Evolutionary conservation across 2,329 filamentous ascomycete genomes (phyloP), one percentile per base, ranked within the genome.

Genomic region (Colletotrichum cordylinicola): DNA sequence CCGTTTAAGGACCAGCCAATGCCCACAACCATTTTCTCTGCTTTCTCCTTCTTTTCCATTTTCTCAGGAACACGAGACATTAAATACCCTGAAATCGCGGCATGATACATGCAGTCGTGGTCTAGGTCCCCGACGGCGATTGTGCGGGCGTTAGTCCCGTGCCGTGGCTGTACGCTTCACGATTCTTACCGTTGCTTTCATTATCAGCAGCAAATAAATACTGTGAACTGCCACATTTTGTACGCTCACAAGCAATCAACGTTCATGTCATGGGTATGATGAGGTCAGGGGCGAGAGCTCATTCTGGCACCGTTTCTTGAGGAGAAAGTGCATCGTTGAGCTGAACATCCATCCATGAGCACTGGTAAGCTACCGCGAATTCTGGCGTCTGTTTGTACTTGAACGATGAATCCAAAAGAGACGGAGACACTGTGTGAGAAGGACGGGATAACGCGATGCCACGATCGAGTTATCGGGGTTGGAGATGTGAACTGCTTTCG

Each of bases 41-140:
- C 6, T 7, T 52, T 1, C 4, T n/a, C 5, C 12, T 43, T 13
- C 2, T 21, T 52, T 21, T 52, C 6, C 2, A 13, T 52, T 12
- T 21, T 4, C 1, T 2, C 3, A 3, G 4, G n/a, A 2, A 52
- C 2, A 21, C 4, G 2, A 24, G 10, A 52, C 6, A 2, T 21
- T 52, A 1, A 52, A 21, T 21, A 13, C 3, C 4, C 4, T 13
- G 12, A 12, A 4, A 21, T 24, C 13, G n/a, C 3, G 2, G 43
- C 43, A 21, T 21, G 10, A 4, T 52, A 21, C 43, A 21, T 21
- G 12, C 7, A 52, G n/a, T 21, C 4, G 39, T 48, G 6, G 39
- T 48, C 18, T 3, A 6, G 9, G n/a, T 21, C n/a, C n/a, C 18
- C n/a, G 5, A 48, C 8, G 4, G 9, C 18, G 43, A 4, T n/a